phyloP scores from a whole-genome alignment of 2,329 filamentous ascomycete species.

The Sporothrix mexicana region DNA sequence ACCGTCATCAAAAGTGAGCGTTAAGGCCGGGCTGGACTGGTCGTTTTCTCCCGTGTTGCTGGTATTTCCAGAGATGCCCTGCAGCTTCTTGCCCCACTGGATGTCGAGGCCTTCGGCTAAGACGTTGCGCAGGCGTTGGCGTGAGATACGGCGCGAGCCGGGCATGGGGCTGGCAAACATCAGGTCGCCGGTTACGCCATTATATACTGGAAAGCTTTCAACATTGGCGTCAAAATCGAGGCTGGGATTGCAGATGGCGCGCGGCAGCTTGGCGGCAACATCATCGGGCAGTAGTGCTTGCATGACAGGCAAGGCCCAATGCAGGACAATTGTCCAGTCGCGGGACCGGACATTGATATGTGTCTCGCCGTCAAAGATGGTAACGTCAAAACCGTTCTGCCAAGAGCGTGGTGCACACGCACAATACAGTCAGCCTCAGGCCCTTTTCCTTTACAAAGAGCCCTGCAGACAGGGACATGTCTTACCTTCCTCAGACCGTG shows the following conservation, averaged over 20 bases:
- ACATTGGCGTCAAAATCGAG: constrained; percentile 43
- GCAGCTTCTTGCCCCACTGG: constrained; percentile 42
- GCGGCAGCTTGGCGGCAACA: constrained; percentile 42
- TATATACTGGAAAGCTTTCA: constrained; percentile 45
- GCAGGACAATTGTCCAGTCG: constrained; percentile 50
- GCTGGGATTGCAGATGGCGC: constrained; percentile 46
- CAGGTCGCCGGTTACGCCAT: constrained; percentile 46
- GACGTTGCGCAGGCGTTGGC: constrained; percentile 44
- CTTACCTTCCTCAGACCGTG: constrained; percentile 47
- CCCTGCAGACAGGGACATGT: neutral
- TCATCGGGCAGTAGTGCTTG: constrained; percentile 45
- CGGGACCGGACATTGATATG: constrained; percentile 43
- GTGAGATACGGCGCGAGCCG: constrained; percentile 46
- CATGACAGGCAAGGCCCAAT: constrained; percentile 49
- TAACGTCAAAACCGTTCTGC: constrained; percentile 45
- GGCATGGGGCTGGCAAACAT: constrained; percentile 46
- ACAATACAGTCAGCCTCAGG: constrained; percentile 5
- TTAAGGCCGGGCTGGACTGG: constrained; percentile 31
- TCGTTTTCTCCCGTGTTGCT: neutral
- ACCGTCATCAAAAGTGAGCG: constrained; percentile 42
- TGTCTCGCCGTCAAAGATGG: constrained; percentile 45
- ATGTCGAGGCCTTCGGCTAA: constrained; percentile 46
- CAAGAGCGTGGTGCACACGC: neutral
- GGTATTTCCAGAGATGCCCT: neutral
- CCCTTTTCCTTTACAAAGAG: too few species aligned